Conservation (phyloP, 768 basidiomycete genomes). For the Mycena vitilis region DNA sequence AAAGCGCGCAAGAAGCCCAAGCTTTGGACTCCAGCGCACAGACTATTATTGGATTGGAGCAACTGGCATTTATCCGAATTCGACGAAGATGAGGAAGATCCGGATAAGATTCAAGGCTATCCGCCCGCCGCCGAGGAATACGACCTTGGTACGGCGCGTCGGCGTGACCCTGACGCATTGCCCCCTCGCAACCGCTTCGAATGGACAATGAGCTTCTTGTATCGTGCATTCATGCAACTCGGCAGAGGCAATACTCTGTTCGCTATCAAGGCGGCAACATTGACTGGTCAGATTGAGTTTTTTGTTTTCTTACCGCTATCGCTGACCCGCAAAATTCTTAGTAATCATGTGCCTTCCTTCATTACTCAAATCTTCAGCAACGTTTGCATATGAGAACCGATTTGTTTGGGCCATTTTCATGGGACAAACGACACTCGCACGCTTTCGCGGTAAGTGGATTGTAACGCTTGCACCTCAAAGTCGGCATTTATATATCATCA, state of each 20-base stretch:
- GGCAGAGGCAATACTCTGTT: constrained; percentile 72
- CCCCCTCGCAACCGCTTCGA: constrained; percentile 75
- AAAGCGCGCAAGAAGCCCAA: constrained; percentile 50
- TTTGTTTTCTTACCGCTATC: background rate
- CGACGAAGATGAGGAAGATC: constrained; percentile 77
- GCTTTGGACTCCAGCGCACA: constrained; percentile 69
- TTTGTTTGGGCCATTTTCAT: constrained; percentile 85
- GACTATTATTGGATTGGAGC: constrained; percentile 54
- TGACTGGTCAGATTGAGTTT: constrained; percentile 59
- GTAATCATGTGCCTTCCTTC: constrained; percentile 70
- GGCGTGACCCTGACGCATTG: constrained; percentile 79
- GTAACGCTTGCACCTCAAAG: background rate
- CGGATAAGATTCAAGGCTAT: constrained; percentile 73
- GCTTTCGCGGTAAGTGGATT: constrained; percentile 58
- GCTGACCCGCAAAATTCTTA: constrained; percentile 35
- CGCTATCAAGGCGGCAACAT: constrained; percentile 75
- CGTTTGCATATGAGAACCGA: constrained; percentile 72
- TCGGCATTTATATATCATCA: background rate
- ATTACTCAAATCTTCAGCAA: constrained; percentile 65
- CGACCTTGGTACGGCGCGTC: constrained; percentile 67
- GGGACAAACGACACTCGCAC: constrained; percentile 77
- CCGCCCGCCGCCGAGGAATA: constrained; percentile 48
- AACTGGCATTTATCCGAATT: constrained; percentile 58
- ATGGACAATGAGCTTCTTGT: constrained; percentile 57
- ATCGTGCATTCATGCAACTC: constrained; percentile 53